phyloP scores from a whole-genome alignment of 495 filamentous ascomycete species.

The Poronia punctata region DNA sequence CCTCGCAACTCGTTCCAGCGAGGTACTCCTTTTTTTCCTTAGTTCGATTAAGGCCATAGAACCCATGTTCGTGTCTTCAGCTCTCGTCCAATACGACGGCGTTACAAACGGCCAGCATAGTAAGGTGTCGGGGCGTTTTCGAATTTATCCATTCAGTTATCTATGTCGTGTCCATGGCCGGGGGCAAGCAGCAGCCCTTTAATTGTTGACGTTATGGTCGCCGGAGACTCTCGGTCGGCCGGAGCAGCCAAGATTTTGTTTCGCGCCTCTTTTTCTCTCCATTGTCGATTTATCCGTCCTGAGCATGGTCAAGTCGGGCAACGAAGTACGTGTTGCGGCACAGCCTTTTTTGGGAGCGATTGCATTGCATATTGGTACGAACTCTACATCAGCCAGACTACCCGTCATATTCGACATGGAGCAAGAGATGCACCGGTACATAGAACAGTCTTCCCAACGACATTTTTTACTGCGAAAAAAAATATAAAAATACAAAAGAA shows the following conservation, averaged over 20 bases:
- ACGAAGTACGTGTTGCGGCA: too few species aligned
- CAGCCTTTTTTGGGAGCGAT: too few species aligned
- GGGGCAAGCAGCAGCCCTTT: constrained; percentile 20
- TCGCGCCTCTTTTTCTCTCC: too few species aligned
- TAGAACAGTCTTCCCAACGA: too few species aligned
- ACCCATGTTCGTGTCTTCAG: constrained; percentile 36
- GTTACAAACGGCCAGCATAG: constrained; percentile 39
- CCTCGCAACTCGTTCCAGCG: constrained; percentile 23
- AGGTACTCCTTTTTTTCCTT: constrained; percentile 29
- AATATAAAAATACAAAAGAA: constrained; percentile 3
- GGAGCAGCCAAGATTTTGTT: background rate
- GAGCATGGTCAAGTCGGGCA: too few species aligned
- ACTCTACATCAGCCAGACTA: too few species aligned
- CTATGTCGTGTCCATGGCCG: constrained; percentile 13
- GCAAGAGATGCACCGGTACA: too few species aligned
- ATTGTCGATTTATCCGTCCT: too few species aligned
- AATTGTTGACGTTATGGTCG: constrained; percentile 20
- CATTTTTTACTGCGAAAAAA: background rate
- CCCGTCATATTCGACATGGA: too few species aligned
- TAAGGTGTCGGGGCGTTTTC: constrained; percentile 47
- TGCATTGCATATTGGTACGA: too few species aligned
- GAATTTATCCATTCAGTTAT: constrained; percentile 25
- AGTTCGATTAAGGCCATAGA: constrained; percentile 21
- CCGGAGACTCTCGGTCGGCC: background rate
- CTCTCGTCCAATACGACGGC: constrained; percentile 25